Conservation (phyloP, 768 basidiomycete genomes). For the Mycena capillaripes region DNA sequence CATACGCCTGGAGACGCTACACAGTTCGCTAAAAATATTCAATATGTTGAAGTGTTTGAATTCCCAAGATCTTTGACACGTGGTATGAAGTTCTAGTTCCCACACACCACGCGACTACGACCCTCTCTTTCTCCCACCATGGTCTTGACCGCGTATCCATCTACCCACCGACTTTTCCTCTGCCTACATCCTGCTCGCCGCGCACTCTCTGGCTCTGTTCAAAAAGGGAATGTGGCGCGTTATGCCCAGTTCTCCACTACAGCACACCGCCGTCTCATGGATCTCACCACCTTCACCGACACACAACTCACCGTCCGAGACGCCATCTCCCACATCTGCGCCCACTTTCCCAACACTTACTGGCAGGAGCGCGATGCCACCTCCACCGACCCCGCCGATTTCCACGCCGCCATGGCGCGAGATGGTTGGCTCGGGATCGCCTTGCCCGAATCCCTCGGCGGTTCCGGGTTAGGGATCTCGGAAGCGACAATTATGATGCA, state of each 20-base stretch:
- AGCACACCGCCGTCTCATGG: neutral
- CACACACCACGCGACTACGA: too few species aligned
- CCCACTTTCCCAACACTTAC: slow-evolving; percentile 28
- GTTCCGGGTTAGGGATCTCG: slow-evolving; percentile 34
- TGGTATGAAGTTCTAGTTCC: too few species aligned
- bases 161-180: too few species aligned
- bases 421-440: slow-evolving; percentile 34
- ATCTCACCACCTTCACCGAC: slow-evolving; percentile 22
- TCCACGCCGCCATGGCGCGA: slow-evolving; percentile 27
- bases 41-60: too few species aligned
- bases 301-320: slow-evolving; percentile 20
- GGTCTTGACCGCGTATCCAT: too few species aligned
- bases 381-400: slow-evolving; percentile 14
- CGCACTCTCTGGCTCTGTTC: too few species aligned
- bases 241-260: slow-evolving; percentile 17
- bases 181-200: too few species aligned
- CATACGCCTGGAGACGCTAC: too few species aligned
- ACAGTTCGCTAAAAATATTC: too few species aligned
- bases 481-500: slow-evolving; percentile 41
- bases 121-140: too few species aligned
- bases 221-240: too few species aligned
- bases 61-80: too few species aligned
- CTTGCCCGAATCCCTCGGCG: slow-evolving; percentile 32
- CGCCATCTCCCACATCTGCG: slow-evolving; percentile 16
- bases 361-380: slow-evolving; percentile 28